phyloP scores from a whole-genome alignment of 2,329 filamentous ascomycete genomes.

The Microdochium nivale region DNA sequence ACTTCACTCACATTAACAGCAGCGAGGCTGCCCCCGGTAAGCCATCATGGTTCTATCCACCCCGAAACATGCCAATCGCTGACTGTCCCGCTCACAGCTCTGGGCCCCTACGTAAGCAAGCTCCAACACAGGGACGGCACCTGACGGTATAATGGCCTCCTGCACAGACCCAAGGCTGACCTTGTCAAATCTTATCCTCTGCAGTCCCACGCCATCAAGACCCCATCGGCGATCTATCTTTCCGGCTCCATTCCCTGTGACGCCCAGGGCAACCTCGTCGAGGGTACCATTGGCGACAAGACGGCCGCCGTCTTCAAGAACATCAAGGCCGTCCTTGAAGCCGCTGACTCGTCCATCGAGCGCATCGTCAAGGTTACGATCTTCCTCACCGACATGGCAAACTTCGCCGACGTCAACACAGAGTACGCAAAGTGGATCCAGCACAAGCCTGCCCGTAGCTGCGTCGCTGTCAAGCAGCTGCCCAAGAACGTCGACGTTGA shows the following conservation, averaged over 20 bases:
- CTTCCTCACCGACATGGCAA: conserved; percentile 84
- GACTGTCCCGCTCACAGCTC: background rate
- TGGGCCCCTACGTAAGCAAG: conserved; percentile 52
- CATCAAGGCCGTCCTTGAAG: conserved; percentile 73
- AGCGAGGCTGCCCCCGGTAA: background rate
- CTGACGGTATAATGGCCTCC: too few relatives aligned
- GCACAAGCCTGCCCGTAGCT: conserved; percentile 81
- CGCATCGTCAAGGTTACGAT: conserved; percentile 88
- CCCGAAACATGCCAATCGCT: background rate
- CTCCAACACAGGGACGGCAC: background rate
- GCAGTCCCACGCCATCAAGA: conserved; percentile 63
- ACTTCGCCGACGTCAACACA: conserved; percentile 81
- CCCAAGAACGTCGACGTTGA: conserved; percentile 82
- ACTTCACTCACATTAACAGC: background rate
- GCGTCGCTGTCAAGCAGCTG: conserved; percentile 81
- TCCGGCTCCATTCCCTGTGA: conserved; percentile 66
- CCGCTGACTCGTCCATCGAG: conserved; percentile 67
- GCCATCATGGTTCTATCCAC: background rate
- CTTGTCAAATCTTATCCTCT: conserved; percentile 2
- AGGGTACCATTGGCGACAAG: conserved; percentile 55
- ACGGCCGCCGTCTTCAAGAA: conserved; percentile 62
- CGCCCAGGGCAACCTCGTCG: conserved; percentile 43
- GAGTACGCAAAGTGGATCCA: conserved; percentile 78
- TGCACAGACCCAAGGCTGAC: background rate
- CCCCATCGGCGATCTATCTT: conserved; percentile 56